A percentile compares a stretch with the other conserved stretches of the same genome.
Evolutionary conservation across 2,329 filamentous ascomycete genomes (phyloP).

Genomic region (Zopfia rhizophila): DNA sequence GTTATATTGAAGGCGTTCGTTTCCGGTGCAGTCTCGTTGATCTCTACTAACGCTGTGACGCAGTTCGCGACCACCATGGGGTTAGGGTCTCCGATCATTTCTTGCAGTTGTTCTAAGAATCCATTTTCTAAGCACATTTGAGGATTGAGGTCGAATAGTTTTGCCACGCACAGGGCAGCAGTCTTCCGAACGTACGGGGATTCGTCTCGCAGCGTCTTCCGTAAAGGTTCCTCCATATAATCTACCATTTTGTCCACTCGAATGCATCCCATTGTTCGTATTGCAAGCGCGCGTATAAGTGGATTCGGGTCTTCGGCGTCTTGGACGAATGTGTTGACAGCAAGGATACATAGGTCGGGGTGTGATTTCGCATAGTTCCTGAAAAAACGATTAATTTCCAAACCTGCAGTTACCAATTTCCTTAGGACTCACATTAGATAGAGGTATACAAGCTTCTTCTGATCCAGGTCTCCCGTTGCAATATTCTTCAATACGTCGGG

Average conservation of each 20-base stretch:
- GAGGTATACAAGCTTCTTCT: slow-evolving; percentile 99
- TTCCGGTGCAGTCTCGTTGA: slow-evolving; percentile 88
- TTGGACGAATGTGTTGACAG: slow-evolving; percentile 99
- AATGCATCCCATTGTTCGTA: slow-evolving; percentile 98
- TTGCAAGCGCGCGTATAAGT: slow-evolving; percentile 90
- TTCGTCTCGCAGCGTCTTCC: slow-evolving; percentile 96
- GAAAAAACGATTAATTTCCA: slow-evolving; percentile 19
- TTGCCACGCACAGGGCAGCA: slow-evolving; percentile 96
- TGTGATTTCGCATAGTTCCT: slow-evolving; percentile 99
- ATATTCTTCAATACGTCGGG: slow-evolving; percentile 99
- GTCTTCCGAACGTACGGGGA: slow-evolving; percentile 99
- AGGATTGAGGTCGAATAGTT: slow-evolving; percentile 95
- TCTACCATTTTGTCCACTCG: slow-evolving; percentile 99
- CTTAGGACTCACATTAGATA: slow-evolving; percentile 83
- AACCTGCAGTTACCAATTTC: not conserved
- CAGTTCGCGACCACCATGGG: slow-evolving; percentile 99
- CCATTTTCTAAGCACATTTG: slow-evolving; percentile 95
- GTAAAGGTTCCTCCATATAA: slow-evolving; percentile 97
- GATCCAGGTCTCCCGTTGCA: slow-evolving; percentile 90
- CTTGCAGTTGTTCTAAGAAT: slow-evolving; percentile 91
- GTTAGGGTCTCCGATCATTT: slow-evolving; percentile 96
- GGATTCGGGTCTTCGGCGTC: slow-evolving; percentile 99
- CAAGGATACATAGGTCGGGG: slow-evolving; percentile 96
- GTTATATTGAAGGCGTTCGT: slow-evolving; percentile 88
- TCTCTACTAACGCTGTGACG: slow-evolving; percentile 92